Conservation (phyloP, 164 flowering plant genomes). For the Liquidambar formosana region DNA sequence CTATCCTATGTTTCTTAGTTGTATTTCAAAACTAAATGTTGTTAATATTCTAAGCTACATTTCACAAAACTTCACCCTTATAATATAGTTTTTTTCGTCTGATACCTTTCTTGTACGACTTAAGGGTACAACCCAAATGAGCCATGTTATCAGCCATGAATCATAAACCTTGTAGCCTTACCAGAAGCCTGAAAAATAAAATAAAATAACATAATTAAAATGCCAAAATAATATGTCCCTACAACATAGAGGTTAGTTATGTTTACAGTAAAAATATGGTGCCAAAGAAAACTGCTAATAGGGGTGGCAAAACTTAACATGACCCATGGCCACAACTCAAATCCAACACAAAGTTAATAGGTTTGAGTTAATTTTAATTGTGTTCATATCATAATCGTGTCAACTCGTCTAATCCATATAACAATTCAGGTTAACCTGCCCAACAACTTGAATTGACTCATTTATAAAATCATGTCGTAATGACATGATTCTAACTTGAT, state of each 20-base stretch:
- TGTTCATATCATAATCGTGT: too few relatives aligned
- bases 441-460: too few relatives aligned
- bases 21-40: too few relatives aligned
- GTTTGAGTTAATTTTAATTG: too few relatives aligned
- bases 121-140: background rate
- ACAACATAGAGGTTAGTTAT: background rate
- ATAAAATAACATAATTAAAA: background rate
- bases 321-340: too few relatives aligned
- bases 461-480: too few relatives aligned
- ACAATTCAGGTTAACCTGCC: too few relatives aligned
- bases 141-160: constrained; percentile 6
- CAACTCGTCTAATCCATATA: too few relatives aligned
- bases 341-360: too few relatives aligned
- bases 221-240: background rate
- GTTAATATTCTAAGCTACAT: background rate
- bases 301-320: too few relatives aligned
- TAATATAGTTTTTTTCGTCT: background rate
- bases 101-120: background rate
- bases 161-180: constrained; percentile 26
- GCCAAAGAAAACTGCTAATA: background rate
- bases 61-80: background rate
- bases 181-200: constrained; percentile 38
- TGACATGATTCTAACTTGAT: too few relatives aligned
- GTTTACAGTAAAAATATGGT: background rate
- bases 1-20: too few relatives aligned